Base-by-base conservation (phyloP, 2,329 filamentous ascomycete species). In the Lasiodiplodia sp. region DNA sequence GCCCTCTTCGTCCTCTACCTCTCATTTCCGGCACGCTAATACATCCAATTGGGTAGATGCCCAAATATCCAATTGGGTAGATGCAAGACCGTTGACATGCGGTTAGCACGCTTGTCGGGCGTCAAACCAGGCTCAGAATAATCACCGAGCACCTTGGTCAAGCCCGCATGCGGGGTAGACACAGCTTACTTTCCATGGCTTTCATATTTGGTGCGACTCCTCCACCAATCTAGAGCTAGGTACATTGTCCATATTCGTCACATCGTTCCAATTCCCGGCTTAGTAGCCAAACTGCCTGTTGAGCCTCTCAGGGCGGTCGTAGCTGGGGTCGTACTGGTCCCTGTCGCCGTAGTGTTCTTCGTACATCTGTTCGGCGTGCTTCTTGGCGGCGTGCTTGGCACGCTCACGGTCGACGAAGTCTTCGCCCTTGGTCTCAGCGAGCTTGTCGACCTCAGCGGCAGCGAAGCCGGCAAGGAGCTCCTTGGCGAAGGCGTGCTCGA, bases 401-500 rank as follows among this genome's bases (percentile, higher is more conserved):
- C 80, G 81, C 75, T 85, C 82, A 53, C 76, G 75, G 75, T 86
- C 84, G 70, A 83, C 79, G 74, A 76, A 82, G 72, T 86, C 83
- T 69, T 79, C 80, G 58, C 84, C 84, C 77, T 85, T 85, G 68
- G 82, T 85, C 76, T 85, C 92, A 74, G 87, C 85, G 38, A 94
- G 86, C 81, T 89, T 91, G 84, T 95, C 92, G 75, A 93, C 86
- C 81, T 94, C 91, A 70, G 87, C 91, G 58, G 88, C 91, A 34
- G 90, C 92, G 68, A 94, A 83, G 69, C 89, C 91, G 18, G 87
- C 91, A 38, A 95, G 80, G 55, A 91, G 78, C 82, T 94, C 92
- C 84, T 95, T 95, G 77, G 92, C 92, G 75, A 93, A 91, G 52
- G 82, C 82, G 82, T 95, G 92, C 71, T 85, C 86, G 74, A 94